Evolutionary conservation across 2,329 filamentous ascomycete species (phyloP), one percentile per base, ranked within the genome.

Genomic region (Podosphaera xanthii): DNA sequence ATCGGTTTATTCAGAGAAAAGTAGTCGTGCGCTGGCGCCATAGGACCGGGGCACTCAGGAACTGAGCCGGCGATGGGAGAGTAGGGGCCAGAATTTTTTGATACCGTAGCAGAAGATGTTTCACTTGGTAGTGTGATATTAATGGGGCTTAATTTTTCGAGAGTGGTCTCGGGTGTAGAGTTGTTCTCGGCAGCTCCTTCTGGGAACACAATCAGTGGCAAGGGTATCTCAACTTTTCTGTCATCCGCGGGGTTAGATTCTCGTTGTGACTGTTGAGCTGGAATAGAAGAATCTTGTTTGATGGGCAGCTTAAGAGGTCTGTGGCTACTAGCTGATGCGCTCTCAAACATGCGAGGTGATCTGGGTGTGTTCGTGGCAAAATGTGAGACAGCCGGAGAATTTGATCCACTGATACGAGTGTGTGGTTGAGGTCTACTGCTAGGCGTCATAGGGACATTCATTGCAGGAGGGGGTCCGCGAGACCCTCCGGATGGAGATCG

Each of bases 401-500:
- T 33, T 2, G 14, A 8, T 4, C 10, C 7, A 30, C 33, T 57
- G 8, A 14, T 12, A 14, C 22, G 5, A n/a, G 36, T n/a, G 38
- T 22, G 4, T 2, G 54, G 12, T 34, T 44, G 40, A 44, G 14
- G 22, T 2, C 10, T 5, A 9, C 22, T 57, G 22, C 14, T 35
- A 14, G 33, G 33, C 14, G 36, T 34, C 40, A 31, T 22, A 1
- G 54, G 22, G 3, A 34, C 54, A 42, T 57, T 36, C 30, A 38
- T 31, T 44, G n/a, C 36, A 9, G 36, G 36, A 31, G 49, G 33
- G 44, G 33, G 34, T 9, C 54, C 36, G 10, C n/a, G 10, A 3
- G 54, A 31, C 2, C 54, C 40, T 31, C 36, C 36, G 7, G 54
- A 57, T 33, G 36, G 38, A 10, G 54, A 44, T 44, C 67, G 67